Percentiles rank a stretch among this genome's conserved stretches.
Evolutionary conservation across 305 asterid genomes (phyloP).

Genomic region (Lippia alba): DNA sequence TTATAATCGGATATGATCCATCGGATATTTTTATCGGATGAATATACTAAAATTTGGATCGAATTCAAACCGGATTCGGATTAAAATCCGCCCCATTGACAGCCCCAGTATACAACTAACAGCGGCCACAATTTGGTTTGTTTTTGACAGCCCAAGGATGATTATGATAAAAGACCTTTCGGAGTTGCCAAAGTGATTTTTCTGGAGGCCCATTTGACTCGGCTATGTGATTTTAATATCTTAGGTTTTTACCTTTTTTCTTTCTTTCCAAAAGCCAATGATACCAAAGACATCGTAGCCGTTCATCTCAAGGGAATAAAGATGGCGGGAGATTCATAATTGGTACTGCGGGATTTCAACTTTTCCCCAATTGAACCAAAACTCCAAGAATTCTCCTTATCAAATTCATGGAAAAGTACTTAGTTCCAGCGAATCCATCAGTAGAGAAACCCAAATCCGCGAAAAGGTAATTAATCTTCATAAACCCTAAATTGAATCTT

Average conservation of each 20-base stretch:
- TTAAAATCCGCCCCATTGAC: too few relatives aligned
- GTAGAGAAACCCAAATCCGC: constrained; percentile 42
- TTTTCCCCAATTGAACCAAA: background rate
- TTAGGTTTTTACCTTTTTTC: background rate
- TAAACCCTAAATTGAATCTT: background rate
- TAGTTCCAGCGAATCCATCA: constrained; percentile 43
- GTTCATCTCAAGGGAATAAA: background rate
- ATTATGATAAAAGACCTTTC: background rate
- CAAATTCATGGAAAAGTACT: constrained; percentile 58
- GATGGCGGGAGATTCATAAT: constrained; percentile 34
- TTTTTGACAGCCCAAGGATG: background rate
- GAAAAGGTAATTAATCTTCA: constrained; percentile 52
- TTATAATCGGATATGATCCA: too few relatives aligned
- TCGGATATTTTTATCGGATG: too few relatives aligned
- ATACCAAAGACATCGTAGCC: background rate
- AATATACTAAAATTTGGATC: too few relatives aligned
- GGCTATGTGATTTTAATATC: background rate
- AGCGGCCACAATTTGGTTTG: background rate
- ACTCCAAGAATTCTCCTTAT: background rate
- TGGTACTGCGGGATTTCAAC: background rate
- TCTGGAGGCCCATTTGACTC: background rate
- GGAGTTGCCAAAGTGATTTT: background rate
- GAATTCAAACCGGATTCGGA: too few relatives aligned
- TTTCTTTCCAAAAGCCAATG: background rate
- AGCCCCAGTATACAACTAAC: too few relatives aligned